A percentile compares a stretch with the other conserved stretches of the same genome.
Conservation (phyloP, 768 basidiomycete genomes). For the Lactifluus rugatus region DNA sequence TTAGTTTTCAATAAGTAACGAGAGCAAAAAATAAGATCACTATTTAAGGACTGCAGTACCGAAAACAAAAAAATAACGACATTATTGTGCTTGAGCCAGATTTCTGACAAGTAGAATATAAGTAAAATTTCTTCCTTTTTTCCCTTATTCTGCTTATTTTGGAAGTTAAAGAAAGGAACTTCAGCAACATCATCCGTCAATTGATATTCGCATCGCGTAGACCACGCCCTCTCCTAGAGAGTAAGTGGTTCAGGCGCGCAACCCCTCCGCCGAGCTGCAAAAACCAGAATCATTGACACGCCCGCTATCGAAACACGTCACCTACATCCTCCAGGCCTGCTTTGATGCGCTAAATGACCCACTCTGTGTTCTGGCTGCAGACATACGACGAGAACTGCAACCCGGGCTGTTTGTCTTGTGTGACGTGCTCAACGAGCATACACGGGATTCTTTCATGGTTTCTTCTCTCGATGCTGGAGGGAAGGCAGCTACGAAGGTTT, state of each 20-base stretch:
- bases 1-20: too few species aligned
- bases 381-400: constrained; percentile 58
- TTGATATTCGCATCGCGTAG: constrained; percentile 47
- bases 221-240: constrained; percentile 62
- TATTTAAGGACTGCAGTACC: too few species aligned
- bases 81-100: too few species aligned
- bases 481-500: constrained; percentile 57
- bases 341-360: constrained; percentile 72
- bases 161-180: too few species aligned
- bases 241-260: constrained; percentile 44
- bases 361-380: constrained; percentile 48
- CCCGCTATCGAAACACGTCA: constrained; percentile 80
- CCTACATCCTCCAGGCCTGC: constrained; percentile 70
- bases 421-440: constrained; percentile 70
- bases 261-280: constrained; percentile 31
- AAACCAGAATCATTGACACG: constrained; percentile 69
- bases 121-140: too few species aligned
- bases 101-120: too few species aligned
- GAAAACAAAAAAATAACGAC: too few species aligned
- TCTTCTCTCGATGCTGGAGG: constrained; percentile 59
- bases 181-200: constrained; percentile 51
- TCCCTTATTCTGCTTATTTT: too few species aligned
- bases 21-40: too few species aligned
- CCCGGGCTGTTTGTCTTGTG: constrained; percentile 78
- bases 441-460: constrained; percentile 77